Evolutionary conservation across 2,329 filamentous ascomycete genomes (phyloP).

Genomic region (Exophiala aquamarina): DNA sequence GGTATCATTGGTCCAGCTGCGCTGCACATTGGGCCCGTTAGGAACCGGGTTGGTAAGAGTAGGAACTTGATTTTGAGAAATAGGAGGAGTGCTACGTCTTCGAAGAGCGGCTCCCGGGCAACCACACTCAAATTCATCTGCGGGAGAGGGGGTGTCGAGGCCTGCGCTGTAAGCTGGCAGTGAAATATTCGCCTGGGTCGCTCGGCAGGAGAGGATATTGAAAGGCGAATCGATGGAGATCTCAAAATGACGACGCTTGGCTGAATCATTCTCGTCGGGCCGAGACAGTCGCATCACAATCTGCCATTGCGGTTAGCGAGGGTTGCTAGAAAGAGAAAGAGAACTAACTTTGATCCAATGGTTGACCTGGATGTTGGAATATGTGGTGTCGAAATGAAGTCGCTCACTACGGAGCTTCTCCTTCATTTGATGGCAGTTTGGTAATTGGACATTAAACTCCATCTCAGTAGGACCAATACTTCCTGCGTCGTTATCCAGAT

Average conservation of each 20-base stretch:
- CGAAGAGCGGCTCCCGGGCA: constrained; percentile 64
- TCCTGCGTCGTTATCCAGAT: constrained; percentile 72
- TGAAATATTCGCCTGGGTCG: constrained; percentile 85
- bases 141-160: constrained; percentile 50
- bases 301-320: constrained; percentile 43
- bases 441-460: constrained; percentile 89
- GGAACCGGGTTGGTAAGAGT: constrained; percentile 31
- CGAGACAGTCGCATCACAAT: constrained; percentile 92
- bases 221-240: constrained; percentile 96
- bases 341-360: constrained; percentile 86
- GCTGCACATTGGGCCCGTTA: constrained; percentile 21
- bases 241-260: constrained; percentile 84
- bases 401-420: constrained; percentile 66
- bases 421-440: constrained; percentile 80
- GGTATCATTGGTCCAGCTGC: constrained; percentile 41
- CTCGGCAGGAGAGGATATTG: constrained; percentile 87
- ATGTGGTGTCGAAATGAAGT: constrained; percentile 87
- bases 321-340: not conserved
- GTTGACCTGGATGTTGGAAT: constrained; percentile 89
- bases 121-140: constrained; percentile 61
- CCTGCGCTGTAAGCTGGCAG: constrained; percentile 75
- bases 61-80: constrained; percentile 16
- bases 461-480: constrained; percentile 83
- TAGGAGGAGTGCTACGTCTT: constrained; percentile 31
- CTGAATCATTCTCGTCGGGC: constrained; percentile 73